Percentiles rank a stretch among this genome's conserved stretches.
Conservation (phyloP, 169 alveolate genomes). For the Cryptosporidium meleagridis region DNA sequence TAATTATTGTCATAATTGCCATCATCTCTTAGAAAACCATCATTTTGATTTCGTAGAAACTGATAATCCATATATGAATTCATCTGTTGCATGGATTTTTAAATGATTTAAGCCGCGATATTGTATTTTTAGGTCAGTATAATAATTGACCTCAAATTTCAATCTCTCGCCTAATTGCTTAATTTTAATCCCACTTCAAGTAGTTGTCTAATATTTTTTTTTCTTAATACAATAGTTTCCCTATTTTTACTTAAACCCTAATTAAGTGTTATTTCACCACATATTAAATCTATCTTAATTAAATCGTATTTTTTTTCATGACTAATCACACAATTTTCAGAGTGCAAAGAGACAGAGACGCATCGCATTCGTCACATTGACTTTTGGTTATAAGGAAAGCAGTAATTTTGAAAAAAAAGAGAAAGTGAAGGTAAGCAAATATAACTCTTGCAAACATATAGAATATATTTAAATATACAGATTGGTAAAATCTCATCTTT, state of each 20-base stretch:
- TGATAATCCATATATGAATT: conserved; percentile 19
- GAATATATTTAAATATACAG: background rate
- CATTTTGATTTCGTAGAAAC: background rate
- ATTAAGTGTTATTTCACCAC: background rate
- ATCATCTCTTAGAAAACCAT: background rate
- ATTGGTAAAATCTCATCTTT: background rate
- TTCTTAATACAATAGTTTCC: background rate
- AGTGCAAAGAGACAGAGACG: background rate
- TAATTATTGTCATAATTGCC: background rate
- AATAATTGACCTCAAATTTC: background rate
- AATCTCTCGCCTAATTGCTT: background rate
- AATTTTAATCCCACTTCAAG: background rate
- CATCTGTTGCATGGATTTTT: background rate
- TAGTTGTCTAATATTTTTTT: background rate
- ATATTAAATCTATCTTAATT: conserved; percentile 1
- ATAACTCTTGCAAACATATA: no score
- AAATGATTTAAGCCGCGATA: background rate
- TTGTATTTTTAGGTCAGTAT: background rate
- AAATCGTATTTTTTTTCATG: background rate
- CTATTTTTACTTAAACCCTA: background rate
- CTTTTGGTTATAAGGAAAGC: background rate
- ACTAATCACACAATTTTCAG: conserved; percentile 14
- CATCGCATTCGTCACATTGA: background rate
- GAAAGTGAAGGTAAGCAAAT: background rate
- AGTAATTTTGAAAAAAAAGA: background rate